A percentile compares a stretch with the other conserved stretches of the same genome.
phyloP scores from a whole-genome alignment of 192 early-diverging fungal species.

The Entophlyctis luteolus region DNA sequence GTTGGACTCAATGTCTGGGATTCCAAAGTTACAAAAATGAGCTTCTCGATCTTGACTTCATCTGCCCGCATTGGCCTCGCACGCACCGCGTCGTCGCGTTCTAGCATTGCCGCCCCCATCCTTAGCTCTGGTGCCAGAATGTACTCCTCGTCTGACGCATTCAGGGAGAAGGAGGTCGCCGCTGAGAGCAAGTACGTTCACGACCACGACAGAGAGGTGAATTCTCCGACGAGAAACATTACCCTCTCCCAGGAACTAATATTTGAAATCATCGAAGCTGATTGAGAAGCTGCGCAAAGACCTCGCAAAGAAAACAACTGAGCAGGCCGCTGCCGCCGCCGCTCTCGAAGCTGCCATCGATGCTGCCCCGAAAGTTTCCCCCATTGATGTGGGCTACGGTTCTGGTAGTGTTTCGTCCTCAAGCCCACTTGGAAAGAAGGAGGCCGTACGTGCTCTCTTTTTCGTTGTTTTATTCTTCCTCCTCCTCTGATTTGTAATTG shows the following conservation, averaged over 20 bases:
- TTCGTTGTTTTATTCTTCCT: too few species aligned
- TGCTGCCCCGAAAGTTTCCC: slow-evolving; percentile 11
- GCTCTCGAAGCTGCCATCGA: slow-evolving; percentile 25
- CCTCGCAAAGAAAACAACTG: slow-evolving; percentile 7
- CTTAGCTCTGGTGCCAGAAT: too few species aligned
- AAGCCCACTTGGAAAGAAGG: slow-evolving; percentile 6
- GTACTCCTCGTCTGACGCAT: not conserved
- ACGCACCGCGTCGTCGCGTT: too few species aligned
- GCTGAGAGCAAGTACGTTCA: slow-evolving; percentile 13
- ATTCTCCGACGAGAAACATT: not conserved
- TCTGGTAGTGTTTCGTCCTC: not conserved
- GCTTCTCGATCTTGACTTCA: too few species aligned
- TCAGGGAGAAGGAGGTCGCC: slow-evolving; percentile 6
- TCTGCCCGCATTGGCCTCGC: too few species aligned
- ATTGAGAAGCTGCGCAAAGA: slow-evolving; percentile 15
- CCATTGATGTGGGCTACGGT: slow-evolving; percentile 8
- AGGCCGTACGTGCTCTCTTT: not conserved
- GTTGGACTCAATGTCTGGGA: not conserved
- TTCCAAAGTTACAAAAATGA: not conserved
- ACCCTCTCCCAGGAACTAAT: too few species aligned
- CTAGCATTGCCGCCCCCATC: not conserved
- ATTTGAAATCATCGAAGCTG: slow-evolving; percentile 6
- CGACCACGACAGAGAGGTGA: slow-evolving; percentile 23
- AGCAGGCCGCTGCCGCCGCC: slow-evolving; percentile 16
- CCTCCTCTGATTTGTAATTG: too few species aligned